Evolutionary conservation across 257 asterid genomes (phyloP).

Genomic region (Petunia secreta): DNA sequence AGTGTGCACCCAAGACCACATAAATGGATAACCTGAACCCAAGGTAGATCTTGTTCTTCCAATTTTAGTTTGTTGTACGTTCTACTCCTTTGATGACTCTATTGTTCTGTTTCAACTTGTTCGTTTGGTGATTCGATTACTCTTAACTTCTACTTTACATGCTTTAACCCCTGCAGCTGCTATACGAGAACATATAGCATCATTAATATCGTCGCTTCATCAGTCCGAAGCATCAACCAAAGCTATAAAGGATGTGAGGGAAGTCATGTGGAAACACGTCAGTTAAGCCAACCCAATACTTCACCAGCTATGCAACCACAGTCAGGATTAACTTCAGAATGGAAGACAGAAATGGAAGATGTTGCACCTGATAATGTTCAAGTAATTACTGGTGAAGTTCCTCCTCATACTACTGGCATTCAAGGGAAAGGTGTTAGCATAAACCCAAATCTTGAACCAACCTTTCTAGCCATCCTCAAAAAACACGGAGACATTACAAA

Average conservation of each 20-base stretch:
- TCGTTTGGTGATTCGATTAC: background rate
- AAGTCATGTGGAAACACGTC: background rate
- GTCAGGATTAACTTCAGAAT: no score
- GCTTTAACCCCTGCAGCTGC: background rate
- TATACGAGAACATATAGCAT: background rate
- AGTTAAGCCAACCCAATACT: background rate
- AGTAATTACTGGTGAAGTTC: background rate
- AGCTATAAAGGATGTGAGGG: background rate
- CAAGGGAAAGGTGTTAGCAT: background rate
- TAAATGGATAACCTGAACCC: no score
- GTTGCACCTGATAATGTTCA: background rate
- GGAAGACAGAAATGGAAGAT: background rate
- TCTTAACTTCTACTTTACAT: background rate
- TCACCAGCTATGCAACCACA: background rate
- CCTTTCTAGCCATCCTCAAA: conserved; percentile 26
- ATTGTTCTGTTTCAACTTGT: background rate
- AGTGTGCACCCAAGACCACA: no score
- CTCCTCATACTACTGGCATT: background rate
- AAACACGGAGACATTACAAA: conserved; percentile 34
- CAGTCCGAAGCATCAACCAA: background rate
- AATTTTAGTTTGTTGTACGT: no score
- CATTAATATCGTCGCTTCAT: background rate
- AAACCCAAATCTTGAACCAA: conserved; percentile 21
- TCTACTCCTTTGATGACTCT: background rate
- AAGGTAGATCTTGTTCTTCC: no score